These are phyloP conservation scores for Orychophragmus violaceus DNA, from an alignment of 345 rosid species.

Conservation along the genomic window DNA sequence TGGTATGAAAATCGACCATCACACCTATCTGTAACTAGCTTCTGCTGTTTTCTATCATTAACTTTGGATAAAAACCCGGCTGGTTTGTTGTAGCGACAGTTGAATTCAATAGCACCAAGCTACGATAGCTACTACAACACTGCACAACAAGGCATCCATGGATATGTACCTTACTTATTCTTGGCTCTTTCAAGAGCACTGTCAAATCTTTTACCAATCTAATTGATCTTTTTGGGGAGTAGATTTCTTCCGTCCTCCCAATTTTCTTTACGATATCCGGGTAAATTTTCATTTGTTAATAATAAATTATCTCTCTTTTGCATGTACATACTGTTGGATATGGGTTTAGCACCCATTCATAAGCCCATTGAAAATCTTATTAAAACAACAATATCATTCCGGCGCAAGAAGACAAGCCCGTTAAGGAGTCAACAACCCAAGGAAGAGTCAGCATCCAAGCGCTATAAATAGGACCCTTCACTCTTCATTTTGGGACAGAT, in stretches of 20 bases:
- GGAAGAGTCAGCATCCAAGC: no score
- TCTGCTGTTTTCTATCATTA: slow-evolving; percentile 18
- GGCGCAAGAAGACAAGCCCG: no score
- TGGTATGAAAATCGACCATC: slow-evolving; percentile 41
- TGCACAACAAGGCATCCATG: slow-evolving; percentile 50
- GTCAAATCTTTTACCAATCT: background rate
- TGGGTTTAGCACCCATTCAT: no score
- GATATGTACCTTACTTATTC: slow-evolving; percentile 37
- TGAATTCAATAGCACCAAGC: slow-evolving; percentile 48
- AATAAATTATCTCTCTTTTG: background rate
- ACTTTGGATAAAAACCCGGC: slow-evolving; percentile 12
- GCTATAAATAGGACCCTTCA: no score
- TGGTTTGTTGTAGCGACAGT: slow-evolving; percentile 44
- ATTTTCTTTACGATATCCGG: slow-evolving; percentile 46
- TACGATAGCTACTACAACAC: slow-evolving; percentile 50
- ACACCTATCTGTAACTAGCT: slow-evolving; percentile 7
- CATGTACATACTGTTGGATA: no score
- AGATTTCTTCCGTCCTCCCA: slow-evolving; percentile 63
- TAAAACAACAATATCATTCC: no score
- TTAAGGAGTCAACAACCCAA: no score
- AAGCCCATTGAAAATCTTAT: no score
- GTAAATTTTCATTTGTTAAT: slow-evolving; percentile 31
- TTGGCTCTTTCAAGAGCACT: background rate
- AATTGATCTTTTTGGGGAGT: slow-evolving; percentile 35
- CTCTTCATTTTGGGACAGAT: no score